Evolutionary conservation across 2,329 filamentous ascomycete genomes (phyloP), one percentile per base, ranked within the genome.

Genomic region (Penicillium sp.): DNA sequence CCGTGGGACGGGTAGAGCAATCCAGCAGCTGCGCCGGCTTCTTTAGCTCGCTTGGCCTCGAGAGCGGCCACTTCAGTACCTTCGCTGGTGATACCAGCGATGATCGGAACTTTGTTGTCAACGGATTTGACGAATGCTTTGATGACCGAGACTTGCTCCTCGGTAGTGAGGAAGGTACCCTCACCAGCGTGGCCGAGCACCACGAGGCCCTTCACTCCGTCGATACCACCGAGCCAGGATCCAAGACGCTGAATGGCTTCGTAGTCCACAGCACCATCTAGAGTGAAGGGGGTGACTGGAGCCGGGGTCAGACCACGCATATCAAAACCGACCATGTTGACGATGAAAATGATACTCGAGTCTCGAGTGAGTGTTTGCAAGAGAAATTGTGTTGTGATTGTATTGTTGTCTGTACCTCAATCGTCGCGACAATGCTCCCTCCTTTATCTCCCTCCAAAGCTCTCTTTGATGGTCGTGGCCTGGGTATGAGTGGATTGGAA

Each of bases 101-200:
- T 51, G 15, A 51, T 51, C 3, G 47, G 47, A 10, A 51, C 80
- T 55, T 77, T 79, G 73, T 80, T 80, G 67, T 83, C 71, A 35
- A 83, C 82, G 7, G 82, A 84, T 67, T 82, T 81, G 68, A 84
- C 82, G 57, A 84, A 85, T 2, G 82, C 82, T 60, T 79, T 80
- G 75, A 85, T 84, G 40, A 84, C 82, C 15, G 75, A 74, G 38
- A 79, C 70, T 70, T 84, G 82, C 67, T 84, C 82, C 28, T 83
- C 76, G 38, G 77, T 73, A 3, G 83, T 84, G 45, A 85, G 78
- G 73, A 85, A 85, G 0, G 82, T 85, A 33, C 83, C 83, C 66
- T 85, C 83, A 37, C 83, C 83, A 30, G 83, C 83, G 61, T 85
- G 83, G n/a, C 83, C 83, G 15, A 85, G 78, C 10, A 85, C 83